Evolutionary conservation across 2,329 filamentous ascomycete species (phyloP).

Genomic region (Talaromyces sp.): DNA sequence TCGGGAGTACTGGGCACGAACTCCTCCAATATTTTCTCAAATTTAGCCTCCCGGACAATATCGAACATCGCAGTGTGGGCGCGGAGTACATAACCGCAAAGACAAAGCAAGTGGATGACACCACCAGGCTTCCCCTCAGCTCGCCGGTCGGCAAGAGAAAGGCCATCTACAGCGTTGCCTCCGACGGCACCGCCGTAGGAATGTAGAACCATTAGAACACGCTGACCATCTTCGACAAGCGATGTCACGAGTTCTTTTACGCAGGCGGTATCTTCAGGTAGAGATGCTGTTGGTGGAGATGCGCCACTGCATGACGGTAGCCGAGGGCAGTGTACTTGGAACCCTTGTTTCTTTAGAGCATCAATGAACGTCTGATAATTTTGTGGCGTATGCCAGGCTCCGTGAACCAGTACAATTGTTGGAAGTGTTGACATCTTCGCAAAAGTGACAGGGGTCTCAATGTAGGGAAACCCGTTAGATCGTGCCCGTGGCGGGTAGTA

Average conservation of each 20-base stretch:
- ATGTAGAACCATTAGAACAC: slow-evolving; percentile 26
- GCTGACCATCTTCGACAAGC: slow-evolving; percentile 13
- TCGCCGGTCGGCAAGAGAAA: slow-evolving; percentile 12
- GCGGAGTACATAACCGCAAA: slow-evolving; percentile 24
- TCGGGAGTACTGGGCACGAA: slow-evolving; percentile 1
- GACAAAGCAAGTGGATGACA: slow-evolving; percentile 24
- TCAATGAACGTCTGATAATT: slow-evolving; percentile 17
- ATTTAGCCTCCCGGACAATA: slow-evolving; percentile 11
- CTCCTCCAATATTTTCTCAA: slow-evolving; percentile 9
- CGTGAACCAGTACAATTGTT: slow-evolving; percentile 21
- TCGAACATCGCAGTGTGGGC: slow-evolving; percentile 6
- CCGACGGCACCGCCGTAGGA: slow-evolving; percentile 31
- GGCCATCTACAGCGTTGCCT: slow-evolving; percentile 21
- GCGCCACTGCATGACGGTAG: slow-evolving; percentile 20
- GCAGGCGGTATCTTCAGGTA: slow-evolving; percentile 12
- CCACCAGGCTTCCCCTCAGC: slow-evolving; percentile 14
- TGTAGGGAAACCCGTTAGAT: too few species aligned
- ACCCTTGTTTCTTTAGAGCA: slow-evolving; percentile 15
- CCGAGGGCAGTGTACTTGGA: slow-evolving; percentile 21
- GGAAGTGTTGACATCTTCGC: slow-evolving; percentile 9
- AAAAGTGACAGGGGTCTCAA: neutral
- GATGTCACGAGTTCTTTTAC: slow-evolving; percentile 9
- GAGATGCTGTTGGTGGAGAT: slow-evolving; percentile 8
- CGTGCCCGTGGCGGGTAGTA: too few species aligned
- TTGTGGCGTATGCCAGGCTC: slow-evolving; percentile 24